Base-by-base conservation (phyloP, 495 filamentous ascomycete genomes). In the Lophiostoma macrostomum region DNA sequence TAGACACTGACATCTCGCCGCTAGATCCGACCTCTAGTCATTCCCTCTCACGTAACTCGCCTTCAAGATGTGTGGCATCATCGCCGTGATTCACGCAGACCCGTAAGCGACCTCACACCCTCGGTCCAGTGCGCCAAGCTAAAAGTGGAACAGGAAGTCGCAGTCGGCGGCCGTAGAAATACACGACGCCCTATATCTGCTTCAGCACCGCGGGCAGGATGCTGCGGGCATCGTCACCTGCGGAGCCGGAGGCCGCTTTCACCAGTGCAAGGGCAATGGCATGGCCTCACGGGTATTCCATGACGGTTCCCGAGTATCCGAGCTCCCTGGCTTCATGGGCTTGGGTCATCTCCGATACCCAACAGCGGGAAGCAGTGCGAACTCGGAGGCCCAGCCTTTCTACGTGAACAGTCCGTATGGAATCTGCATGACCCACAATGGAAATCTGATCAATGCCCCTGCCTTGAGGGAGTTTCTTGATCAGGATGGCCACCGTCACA, bases 381-480 rank as follows among this genome's bases (percentile, higher is more conserved):
- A 83, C 62, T 78, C 85, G 35, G 86, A 90, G 69, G 83, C 83
- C 29, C 86, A 90, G 70, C 91, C 91, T 0, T 95, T 96, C 71
- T 96, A 95, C 65, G 89, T 94, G 65, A 95, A 95, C 73, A 85
- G 83, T 45, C 91, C 90, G 3, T 95, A 94, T 67, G 88, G 90
- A 18, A 81, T 84, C 54, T 78, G 69, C 61, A 73, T 83, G 60
- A 77, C 78, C 11, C 80, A 88, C 71, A 96, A 96, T 64, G 93
- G 93, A 27, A 98, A 97, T 69, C 76, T 97, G 35, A 91, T 96
- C 74, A 97, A 98, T 66, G 86, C 90, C n/a, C 76, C 79, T 3
- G 84, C 86, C 36, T 74, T 98, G 34, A 84, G 83, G 64, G 69
- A 73, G 50, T 90, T 83, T 64, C 79, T 98, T 31, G 93, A 98